Conservation (phyloP, 768 basidiomycete species). For the Termitomyces sp. region DNA sequence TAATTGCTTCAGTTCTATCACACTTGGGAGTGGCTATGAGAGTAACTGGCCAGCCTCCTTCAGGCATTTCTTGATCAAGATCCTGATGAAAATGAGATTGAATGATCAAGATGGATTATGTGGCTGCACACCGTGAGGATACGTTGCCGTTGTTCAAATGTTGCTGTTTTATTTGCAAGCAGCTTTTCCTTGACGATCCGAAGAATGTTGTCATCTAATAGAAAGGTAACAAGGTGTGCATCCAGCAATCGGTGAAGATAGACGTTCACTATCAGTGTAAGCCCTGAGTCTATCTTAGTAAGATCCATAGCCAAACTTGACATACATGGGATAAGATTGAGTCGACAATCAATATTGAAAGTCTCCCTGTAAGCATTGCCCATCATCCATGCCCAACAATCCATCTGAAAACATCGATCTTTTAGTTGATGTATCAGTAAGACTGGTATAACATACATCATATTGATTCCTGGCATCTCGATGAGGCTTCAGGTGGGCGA, state of each 20-base stretch:
- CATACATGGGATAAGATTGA: neutral
- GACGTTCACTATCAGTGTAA: neutral
- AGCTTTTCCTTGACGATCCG: neutral
- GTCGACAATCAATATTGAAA: neutral
- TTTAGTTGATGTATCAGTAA: neutral
- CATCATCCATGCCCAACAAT: neutral
- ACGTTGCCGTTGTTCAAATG: neutral
- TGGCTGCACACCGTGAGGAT: neutral
- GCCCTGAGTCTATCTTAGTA: neutral
- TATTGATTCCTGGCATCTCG: neutral
- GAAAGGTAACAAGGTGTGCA: neutral
- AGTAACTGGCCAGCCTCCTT: neutral
- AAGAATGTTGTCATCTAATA: neutral
- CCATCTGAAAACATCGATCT: neutral
- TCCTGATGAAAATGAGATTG: neutral
- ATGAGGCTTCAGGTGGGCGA: neutral
- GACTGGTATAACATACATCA: neutral
- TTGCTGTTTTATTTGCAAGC: neutral
- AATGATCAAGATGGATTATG: neutral
- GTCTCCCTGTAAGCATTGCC: neutral
- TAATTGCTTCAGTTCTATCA: neutral
- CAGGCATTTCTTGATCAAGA: neutral
- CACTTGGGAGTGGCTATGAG: neutral
- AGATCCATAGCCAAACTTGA: neutral
- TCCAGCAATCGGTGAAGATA: neutral